These are phyloP conservation scores for Metschnikowia matae DNA, from an alignment of 805 yeast species.

Conservation along the genomic window DNA sequence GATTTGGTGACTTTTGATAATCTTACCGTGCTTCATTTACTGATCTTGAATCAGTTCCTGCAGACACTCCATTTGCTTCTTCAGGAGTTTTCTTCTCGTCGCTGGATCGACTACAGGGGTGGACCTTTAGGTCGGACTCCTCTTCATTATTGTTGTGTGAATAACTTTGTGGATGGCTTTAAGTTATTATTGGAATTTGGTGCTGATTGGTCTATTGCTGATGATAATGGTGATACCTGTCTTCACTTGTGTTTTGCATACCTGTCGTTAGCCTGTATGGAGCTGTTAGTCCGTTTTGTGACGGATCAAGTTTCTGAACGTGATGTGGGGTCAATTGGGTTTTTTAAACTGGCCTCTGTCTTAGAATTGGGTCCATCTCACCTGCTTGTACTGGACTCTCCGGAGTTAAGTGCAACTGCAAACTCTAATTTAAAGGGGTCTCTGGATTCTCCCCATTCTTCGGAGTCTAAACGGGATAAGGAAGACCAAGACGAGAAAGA, in stretches of 20 bases:
- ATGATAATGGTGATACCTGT: constrained; percentile 34
- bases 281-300: constrained; percentile 19
- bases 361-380: too few species aligned
- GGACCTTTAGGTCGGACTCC: constrained; percentile 51
- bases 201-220: constrained; percentile 42
- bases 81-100: constrained; percentile 38
- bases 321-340: too few species aligned
- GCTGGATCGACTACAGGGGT: constrained; percentile 54
- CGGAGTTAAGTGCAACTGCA: too few species aligned
- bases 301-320: neutral
- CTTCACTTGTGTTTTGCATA: constrained; percentile 50
- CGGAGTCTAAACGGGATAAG: too few species aligned
- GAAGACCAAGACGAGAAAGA: too few species aligned
- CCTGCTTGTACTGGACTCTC: too few species aligned
- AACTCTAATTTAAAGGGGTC: too few species aligned
- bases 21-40: constrained; percentile 68
- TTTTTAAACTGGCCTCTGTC: too few species aligned
- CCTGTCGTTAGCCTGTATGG: constrained; percentile 54
- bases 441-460: too few species aligned
- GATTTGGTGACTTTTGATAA: constrained; percentile 48
- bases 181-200: constrained; percentile 66
- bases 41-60: constrained; percentile 54
- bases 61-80: constrained; percentile 72
- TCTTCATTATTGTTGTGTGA: constrained; percentile 61
- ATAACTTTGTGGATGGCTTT: constrained; percentile 60